These are phyloP conservation scores for Colletotrichum sp. DNA, from an alignment of 2,329 filamentous ascomycete species.

Conservation along the genomic window DNA sequence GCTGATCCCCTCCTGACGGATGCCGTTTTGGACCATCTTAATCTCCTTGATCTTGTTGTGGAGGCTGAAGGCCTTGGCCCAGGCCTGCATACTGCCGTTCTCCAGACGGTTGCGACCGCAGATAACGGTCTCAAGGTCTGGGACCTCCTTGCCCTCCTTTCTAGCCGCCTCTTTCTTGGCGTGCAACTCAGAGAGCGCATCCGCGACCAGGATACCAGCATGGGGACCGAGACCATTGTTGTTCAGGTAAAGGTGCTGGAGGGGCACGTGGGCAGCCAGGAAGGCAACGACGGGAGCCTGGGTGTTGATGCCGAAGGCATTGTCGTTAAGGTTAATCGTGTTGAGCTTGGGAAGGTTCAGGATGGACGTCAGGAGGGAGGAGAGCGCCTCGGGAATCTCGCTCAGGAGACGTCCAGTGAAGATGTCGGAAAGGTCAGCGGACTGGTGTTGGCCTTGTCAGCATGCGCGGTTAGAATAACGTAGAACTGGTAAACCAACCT, in stretches of 20 bases:
- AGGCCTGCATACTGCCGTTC: constrained; percentile 94
- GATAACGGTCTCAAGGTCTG: constrained; percentile 92
- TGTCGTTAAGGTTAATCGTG: constrained; percentile 96
- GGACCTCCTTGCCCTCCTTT: constrained; percentile 73
- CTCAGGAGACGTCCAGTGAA: constrained; percentile 93
- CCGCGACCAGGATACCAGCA: constrained; percentile 86
- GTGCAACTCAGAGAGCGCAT: constrained; percentile 84
- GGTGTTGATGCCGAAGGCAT: constrained; percentile 96
- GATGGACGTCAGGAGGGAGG: constrained; percentile 82
- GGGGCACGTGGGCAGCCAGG: constrained; percentile 83
- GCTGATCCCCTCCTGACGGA: constrained; percentile 90
- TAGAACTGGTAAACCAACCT: constrained; percentile 52
- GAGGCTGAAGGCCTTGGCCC: constrained; percentile 85
- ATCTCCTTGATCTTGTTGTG: constrained; percentile 83
- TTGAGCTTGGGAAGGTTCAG: constrained; percentile 85
- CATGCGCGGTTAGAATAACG: background rate
- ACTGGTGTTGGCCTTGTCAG: constrained; percentile 40
- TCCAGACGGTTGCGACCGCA: constrained; percentile 96
- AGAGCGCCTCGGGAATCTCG: constrained; percentile 92
- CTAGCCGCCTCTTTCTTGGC: constrained; percentile 81
- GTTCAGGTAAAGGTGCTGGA: constrained; percentile 95
- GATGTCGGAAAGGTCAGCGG: constrained; percentile 94
- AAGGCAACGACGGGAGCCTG: constrained; percentile 93
- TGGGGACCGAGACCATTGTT: constrained; percentile 97
- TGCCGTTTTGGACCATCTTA: constrained; percentile 99